Conservation (phyloP, 164 flowering plant genomes). For the Tetracentron sinense region DNA sequence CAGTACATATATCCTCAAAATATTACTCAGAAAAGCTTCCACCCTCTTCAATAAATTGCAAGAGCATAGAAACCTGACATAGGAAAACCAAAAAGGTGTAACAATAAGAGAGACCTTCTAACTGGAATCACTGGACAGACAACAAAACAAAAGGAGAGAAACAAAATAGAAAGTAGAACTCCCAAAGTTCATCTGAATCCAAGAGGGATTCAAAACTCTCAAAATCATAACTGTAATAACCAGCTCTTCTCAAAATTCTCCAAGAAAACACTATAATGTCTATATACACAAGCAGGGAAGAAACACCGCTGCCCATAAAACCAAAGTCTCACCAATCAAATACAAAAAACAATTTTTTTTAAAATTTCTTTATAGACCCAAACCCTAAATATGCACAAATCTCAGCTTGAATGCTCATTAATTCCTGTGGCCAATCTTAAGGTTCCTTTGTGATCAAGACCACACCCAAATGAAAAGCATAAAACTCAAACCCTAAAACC, state of each 20-base stretch:
- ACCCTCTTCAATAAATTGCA: background rate
- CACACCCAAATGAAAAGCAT: background rate
- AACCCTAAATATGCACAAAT: too few relatives aligned
- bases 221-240: too few relatives aligned
- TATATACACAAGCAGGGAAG: too few relatives aligned
- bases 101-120: background rate
- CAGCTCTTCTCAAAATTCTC: too few relatives aligned
- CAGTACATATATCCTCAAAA: conserved; percentile 20
- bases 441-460: too few relatives aligned
- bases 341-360: too few relatives aligned
- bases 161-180: too few relatives aligned
- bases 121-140: too few relatives aligned
- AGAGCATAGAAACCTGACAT: conserved; percentile 12
- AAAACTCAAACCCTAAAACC: background rate
- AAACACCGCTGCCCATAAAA: too few relatives aligned
- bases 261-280: too few relatives aligned
- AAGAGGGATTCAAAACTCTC: too few relatives aligned
- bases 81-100: background rate
- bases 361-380: background rate
- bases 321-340: background rate
- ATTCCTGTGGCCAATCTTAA: background rate
- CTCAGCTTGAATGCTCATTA: background rate
- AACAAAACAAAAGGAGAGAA: background rate
- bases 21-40: background rate
- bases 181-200: too few relatives aligned